Evolutionary conservation across 306 rosid genomes (phyloP).

Genomic region (Prunus dulcis): DNA sequence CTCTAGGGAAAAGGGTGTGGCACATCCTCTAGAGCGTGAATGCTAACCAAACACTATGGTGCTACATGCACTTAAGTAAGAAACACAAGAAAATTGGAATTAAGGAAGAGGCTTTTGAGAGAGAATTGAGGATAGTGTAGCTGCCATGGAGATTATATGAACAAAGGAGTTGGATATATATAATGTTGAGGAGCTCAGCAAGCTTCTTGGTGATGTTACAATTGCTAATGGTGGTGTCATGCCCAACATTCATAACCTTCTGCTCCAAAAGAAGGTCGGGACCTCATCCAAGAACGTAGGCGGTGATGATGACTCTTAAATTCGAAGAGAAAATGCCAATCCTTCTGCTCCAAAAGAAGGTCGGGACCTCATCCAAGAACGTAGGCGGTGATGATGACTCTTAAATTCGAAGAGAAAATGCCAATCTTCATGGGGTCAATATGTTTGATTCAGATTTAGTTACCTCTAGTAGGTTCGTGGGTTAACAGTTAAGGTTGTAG

Average conservation of each 20-base stretch:
- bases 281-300: conserved; percentile 49
- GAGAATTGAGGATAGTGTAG: no score
- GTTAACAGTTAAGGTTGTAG: no score
- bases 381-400: no score
- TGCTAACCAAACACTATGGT: no score
- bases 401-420: no score
- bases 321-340: background rate
- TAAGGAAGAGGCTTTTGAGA: background rate
- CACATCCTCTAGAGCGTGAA: no score
- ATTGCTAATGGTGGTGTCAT: conserved; percentile 90
- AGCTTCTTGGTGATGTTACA: conserved; percentile 77
- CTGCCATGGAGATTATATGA: no score
- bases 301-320: conserved; percentile 60
- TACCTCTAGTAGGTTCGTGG: background rate
- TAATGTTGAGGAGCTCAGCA: conserved; percentile 84
- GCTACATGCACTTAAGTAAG: no score
- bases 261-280: conserved; percentile 76
- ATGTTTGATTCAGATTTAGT: background rate
- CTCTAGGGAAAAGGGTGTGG: no score
- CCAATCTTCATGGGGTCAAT: background rate
- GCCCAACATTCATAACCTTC: conserved; percentile 85
- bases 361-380: no score
- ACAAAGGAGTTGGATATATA: no score
- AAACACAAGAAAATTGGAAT: no score
- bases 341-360: conserved; percentile 32